These are phyloP conservation scores for Brassica cretica DNA, from an alignment of 345 rosid species.

Conservation along the genomic window DNA sequence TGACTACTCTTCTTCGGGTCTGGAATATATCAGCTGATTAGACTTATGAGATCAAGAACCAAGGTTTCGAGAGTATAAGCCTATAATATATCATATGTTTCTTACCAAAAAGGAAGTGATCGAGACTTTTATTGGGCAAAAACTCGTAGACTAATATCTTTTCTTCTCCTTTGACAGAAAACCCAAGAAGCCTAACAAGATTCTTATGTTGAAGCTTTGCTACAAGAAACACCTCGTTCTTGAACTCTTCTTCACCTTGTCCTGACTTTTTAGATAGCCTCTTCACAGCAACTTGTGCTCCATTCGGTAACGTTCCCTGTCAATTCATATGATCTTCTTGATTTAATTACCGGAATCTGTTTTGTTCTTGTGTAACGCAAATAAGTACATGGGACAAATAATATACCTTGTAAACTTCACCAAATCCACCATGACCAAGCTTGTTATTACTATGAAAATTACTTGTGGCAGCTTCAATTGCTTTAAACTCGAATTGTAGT, in stretches of 20 bases:
- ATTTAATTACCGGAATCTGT: not conserved
- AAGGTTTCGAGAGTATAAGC: not conserved
- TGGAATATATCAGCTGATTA: slow-evolving; percentile 1
- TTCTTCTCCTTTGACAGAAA: slow-evolving; percentile 46
- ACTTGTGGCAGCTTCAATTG: slow-evolving; percentile 50
- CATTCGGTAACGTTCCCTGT: slow-evolving; percentile 33
- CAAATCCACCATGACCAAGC: slow-evolving; percentile 71
- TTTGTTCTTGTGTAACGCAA: not conserved
- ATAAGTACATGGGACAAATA: not conserved
- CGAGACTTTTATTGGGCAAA: slow-evolving; percentile 50
- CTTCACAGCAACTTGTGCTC: slow-evolving; percentile 51
- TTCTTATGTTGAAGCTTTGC: slow-evolving; percentile 32
- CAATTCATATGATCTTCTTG: not conserved
- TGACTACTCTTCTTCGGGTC: slow-evolving; percentile 31
- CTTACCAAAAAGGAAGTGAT: slow-evolving; percentile 12
- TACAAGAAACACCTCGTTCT: slow-evolving; percentile 29
- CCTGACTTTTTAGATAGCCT: slow-evolving; percentile 45
- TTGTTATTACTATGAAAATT: slow-evolving; percentile 47
- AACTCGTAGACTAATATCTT: slow-evolving; percentile 45
- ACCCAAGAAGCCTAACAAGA: slow-evolving; percentile 47
- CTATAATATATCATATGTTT: not conserved
- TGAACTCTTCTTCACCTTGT: slow-evolving; percentile 44
- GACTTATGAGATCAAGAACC: not conserved
- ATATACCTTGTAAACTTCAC: slow-evolving; percentile 60
- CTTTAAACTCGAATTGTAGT: slow-evolving; percentile 44